Base-by-base conservation (phyloP, 164 flowering plant genomes). In the Vitis labrusca region DNA sequence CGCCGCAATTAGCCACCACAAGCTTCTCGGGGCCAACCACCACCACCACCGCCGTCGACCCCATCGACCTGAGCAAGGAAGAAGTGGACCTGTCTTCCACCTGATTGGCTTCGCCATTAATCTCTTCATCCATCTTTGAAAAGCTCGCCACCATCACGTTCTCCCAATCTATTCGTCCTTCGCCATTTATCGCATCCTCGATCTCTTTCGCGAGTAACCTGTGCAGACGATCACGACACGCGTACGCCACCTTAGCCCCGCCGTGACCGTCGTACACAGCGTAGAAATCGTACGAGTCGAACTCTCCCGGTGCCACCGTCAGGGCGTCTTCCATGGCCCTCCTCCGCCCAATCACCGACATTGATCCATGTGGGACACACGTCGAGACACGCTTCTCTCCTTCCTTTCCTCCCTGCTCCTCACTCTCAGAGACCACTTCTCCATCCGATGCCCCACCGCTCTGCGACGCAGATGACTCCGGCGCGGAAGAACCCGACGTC, bases 231-330 rank as follows among this genome's bases (percentile, higher is more conserved):
- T 79, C 83, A 13, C 70, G 37, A 48, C 81, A 82, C n/a, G 64
- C 66, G 8, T 30, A 27, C 23, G 81, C 59, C 61, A 77, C 79
- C 54, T 1, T 29, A 4, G 50, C 7, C 3, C 82, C 80, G 1
- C 82, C 85, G 59, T 82, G 81, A 0, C 83, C 83, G 57, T 82
- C 83, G 50, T 73, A 77, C 17, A 79, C 79, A 1, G 68, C 81
- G 59, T 70, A 82, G 55, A 82, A 75, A 5, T 75, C 67, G 50
- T 71, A 71, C 48, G 72, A 8, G 1, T 11, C 50, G 19, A 49
- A 54, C 16, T 58, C 64, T 27, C 57, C 74, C 56, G 68, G 71
- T 17, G 53, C 78, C 37, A 68, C 75, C 44, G 63, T 75, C 65
- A 78, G 63, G 2, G 79, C 72, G 53, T 83, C 85, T 53, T 83